These are phyloP conservation scores for Dactylonectria macrodidyma DNA, from an alignment of 2,329 filamentous ascomycete species.

Conservation along the genomic window DNA sequence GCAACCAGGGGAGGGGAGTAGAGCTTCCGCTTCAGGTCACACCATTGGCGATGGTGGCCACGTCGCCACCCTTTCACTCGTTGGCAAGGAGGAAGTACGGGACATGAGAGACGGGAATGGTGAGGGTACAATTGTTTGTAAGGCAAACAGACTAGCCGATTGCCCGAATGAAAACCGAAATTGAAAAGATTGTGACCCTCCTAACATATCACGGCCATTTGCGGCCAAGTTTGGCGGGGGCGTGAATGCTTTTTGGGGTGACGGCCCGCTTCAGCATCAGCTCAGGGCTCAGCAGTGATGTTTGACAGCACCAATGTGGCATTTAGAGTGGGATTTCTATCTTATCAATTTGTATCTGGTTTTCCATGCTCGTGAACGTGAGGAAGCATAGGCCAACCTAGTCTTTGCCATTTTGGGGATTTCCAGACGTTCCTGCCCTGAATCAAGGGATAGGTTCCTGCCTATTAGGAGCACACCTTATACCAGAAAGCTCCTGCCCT, in stretches of 20 bases:
- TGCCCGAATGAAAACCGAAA: not conserved
- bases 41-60: slow-evolving; percentile 53
- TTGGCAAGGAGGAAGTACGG: slow-evolving; percentile 27
- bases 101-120: slow-evolving; percentile 17
- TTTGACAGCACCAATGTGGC: not conserved
- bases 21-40: slow-evolving; percentile 52
- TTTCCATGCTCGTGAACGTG: not conserved
- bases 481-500: not conserved
- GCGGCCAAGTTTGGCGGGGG: not conserved
- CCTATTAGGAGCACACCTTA: not conserved
- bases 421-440: not conserved
- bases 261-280: not conserved
- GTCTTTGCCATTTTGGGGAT: not conserved
- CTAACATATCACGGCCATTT: not conserved
- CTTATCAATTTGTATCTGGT: not conserved
- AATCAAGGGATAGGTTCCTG: not conserved
- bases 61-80: slow-evolving; percentile 29
- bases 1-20: slow-evolving; percentile 60
- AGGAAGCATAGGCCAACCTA: not conserved
- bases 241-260: not conserved
- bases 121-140: not conserved
- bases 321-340: not conserved
- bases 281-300: not conserved
- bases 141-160: not conserved
- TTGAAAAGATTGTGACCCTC: not conserved